Evolutionary conservation across 495 filamentous ascomycete genomes (phyloP), one percentile per base, ranked within the genome.

Genomic region (Penicillium simplicissimum): DNA sequence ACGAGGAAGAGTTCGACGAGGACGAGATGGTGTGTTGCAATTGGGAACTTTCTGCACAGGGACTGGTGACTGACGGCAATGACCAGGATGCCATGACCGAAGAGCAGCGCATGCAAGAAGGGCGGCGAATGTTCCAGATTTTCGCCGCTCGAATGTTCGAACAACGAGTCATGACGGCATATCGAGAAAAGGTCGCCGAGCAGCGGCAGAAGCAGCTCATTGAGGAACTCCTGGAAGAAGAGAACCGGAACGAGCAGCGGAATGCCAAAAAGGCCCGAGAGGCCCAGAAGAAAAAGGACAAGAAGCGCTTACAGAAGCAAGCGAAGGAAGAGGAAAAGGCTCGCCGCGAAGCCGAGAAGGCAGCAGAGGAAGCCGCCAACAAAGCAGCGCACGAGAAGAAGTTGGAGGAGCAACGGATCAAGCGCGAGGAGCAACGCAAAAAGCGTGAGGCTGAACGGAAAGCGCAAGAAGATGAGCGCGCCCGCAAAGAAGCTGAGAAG

Each of bases 81-180:
- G 57, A 64, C 40, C 71, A 97, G 95, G 92, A 96, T 68, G 85
- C 90, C 33, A 96, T 98, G 91, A 97, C 92, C 14, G 94, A 98
- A 77, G 91, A 96, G 72, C 94, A 99, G 76, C 90, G 95, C 36
- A 98, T 99, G 95, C 92, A 99, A 70, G 95, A 98, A 79, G 95
- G 95, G 52, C 85, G 96, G 52, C 83, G 95, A 60, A 99, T 99
- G 95, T 99, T 99, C 72, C 95, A 99, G 73, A 99, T 99, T 72
- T 98, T 99, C 75, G 95, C 95, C 55, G 95, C 95, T 40, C 85
- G 95, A 63, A 99, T 99, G 95, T 99, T 99, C 71, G 95, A 99
- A 74, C 96, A 98, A 73, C 83, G 95, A 64, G 95, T 99, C 10
- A 83, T 99, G 58, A 93, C 89, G n/a, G 95, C 95, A 42, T 99